These are phyloP conservation scores for Fonsecaea multimorphosa DNA, from an alignment of 2,329 filamentous ascomycete genomes.

Conservation along the genomic window DNA sequence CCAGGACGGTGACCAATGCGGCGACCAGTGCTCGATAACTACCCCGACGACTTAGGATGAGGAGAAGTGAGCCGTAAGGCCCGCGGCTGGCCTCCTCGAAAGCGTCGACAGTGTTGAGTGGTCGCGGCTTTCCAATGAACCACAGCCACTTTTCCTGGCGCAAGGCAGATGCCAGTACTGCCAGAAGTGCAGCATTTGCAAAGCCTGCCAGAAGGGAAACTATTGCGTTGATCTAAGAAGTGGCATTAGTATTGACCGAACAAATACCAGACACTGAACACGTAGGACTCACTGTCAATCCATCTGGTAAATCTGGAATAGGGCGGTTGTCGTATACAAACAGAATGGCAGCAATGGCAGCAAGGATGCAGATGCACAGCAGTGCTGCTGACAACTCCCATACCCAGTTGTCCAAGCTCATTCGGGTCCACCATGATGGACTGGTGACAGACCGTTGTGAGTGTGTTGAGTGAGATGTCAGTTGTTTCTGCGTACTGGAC, in stretches of 20 bases:
- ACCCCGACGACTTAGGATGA: conserved; percentile 17
- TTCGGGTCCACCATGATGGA: conserved; percentile 26
- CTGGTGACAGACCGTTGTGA: background rate
- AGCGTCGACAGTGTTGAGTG: conserved; percentile 31
- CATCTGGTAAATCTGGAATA: conserved; percentile 32
- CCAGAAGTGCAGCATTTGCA: conserved; percentile 35
- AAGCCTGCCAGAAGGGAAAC: conserved; percentile 35
- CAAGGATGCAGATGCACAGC: conserved; percentile 29
- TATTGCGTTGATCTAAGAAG: conserved; percentile 34
- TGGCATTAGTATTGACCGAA: background rate
- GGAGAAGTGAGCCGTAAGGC: conserved; percentile 34
- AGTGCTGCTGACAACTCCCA: conserved; percentile 29
- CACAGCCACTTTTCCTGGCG: conserved; percentile 41
- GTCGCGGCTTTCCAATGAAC: conserved; percentile 27
- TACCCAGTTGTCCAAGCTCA: conserved; percentile 35
- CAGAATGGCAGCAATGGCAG: conserved; percentile 30
- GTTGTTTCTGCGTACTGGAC: conserved; percentile 28
- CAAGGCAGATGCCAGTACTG: conserved; percentile 33
- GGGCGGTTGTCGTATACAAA: conserved; percentile 29
- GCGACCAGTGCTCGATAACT: conserved; percentile 31
- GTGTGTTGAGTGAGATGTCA: conserved; percentile 5
- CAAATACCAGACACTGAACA: too few relatives aligned
- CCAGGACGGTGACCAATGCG: conserved; percentile 33
- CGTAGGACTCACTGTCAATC: conserved; percentile 15
- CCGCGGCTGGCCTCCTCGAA: conserved; percentile 41